Evolutionary conservation across 345 rosid species (phyloP).

Genomic region (Salix dunnii): DNA sequence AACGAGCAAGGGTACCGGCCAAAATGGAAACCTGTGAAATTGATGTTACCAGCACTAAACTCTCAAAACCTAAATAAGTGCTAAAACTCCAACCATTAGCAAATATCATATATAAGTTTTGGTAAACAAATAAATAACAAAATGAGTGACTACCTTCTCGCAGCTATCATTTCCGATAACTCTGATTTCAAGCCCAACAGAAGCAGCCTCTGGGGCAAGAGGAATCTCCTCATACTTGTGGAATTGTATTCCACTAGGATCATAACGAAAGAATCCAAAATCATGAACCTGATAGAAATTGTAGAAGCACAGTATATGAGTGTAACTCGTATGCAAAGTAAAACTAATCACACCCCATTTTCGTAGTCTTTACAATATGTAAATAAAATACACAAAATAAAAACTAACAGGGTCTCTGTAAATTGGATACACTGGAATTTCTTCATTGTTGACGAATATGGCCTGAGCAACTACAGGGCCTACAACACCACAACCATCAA

Average conservation of each 20-base stretch:
- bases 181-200: constrained; percentile 91
- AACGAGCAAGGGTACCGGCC: constrained; percentile 95
- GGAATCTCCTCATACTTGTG: constrained; percentile 86
- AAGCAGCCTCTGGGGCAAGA: constrained; percentile 89
- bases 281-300: constrained; percentile 74
- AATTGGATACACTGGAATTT: constrained; percentile 72
- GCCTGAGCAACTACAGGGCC: constrained; percentile 98
- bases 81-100: background rate
- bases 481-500: constrained; percentile 24
- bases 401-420: constrained; percentile 84
- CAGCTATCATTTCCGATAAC: constrained; percentile 98
- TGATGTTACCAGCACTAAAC: background rate
- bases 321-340: too few relatives aligned
- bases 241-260: constrained; percentile 71
- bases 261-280: constrained; percentile 90
- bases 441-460: constrained; percentile 87
- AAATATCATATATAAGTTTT: background rate
- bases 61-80: too few relatives aligned
- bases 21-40: constrained; percentile 80
- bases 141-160: constrained; percentile 63
- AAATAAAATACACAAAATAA: background rate
- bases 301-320: too few relatives aligned
- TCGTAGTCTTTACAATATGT: background rate
- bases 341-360: too few relatives aligned
- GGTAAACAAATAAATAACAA: background rate